These are phyloP conservation scores for Saccharomyces hybrid DNA, from an alignment of 1,139 yeast genomes.

Conservation along the genomic window DNA sequence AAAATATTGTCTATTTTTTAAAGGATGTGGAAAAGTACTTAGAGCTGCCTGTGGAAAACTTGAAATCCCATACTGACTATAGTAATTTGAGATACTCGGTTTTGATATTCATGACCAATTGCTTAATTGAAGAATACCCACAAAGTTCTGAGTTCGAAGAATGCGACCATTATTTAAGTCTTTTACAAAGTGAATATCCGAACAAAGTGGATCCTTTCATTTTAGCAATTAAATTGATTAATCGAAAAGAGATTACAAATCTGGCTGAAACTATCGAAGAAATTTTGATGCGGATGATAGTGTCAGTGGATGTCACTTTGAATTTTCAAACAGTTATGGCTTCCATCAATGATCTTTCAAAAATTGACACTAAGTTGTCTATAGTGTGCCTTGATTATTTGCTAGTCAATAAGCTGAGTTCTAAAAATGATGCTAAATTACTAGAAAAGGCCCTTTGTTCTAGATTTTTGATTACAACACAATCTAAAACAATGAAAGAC, in stretches of 20 bases:
- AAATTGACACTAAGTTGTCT: constrained; percentile 12
- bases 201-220: constrained; percentile 19
- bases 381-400: constrained; percentile 20
- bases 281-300: constrained; percentile 20
- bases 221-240: constrained; percentile 12
- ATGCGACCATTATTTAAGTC: constrained; percentile 9
- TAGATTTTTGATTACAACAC: constrained; percentile 20
- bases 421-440: constrained; percentile 11
- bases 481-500: constrained; percentile 14
- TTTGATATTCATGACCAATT: constrained; percentile 11
- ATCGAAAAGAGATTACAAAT: constrained; percentile 5
- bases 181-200: constrained; percentile 18
- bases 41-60: constrained; percentile 10
- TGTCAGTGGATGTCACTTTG: constrained; percentile 13
- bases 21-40: constrained; percentile 8
- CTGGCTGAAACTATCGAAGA: constrained; percentile 12
- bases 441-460: constrained; percentile 16
- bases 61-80: constrained; percentile 16
- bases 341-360: constrained; percentile 19
- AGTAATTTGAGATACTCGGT: constrained; percentile 13
- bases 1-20: constrained; percentile 9
- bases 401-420: constrained; percentile 17
- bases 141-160: constrained; percentile 3
- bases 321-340: constrained; percentile 16
- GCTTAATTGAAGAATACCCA: constrained; percentile 9